A percentile compares a stretch with the other conserved stretches of the same genome.
Evolutionary conservation across 768 basidiomycete genomes (phyloP).

Genomic region (Termitomyces sp.): DNA sequence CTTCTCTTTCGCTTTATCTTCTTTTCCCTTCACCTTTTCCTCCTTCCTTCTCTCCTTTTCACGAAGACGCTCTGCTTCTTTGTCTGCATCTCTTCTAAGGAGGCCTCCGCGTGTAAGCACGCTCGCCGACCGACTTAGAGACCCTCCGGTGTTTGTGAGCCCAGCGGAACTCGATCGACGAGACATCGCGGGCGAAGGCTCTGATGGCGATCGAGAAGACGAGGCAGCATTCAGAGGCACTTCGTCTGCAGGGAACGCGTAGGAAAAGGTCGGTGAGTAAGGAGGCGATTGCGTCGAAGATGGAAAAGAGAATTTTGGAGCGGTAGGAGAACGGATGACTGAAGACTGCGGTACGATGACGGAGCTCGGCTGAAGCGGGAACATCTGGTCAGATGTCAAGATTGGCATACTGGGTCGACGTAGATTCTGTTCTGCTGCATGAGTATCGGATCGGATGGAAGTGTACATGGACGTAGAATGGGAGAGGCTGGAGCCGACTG

Average conservation of each 20-base stretch:
- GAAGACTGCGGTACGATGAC: constrained; percentile 1
- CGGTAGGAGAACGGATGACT: constrained; percentile 1
- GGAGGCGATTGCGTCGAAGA: constrained; percentile 1
- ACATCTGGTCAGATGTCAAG: constrained; percentile 11
- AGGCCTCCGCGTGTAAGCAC: constrained; percentile 13
- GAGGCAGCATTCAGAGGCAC: not conserved
- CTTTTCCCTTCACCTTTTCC: constrained; percentile 20
- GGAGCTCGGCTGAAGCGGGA: not conserved
- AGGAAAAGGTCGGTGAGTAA: constrained; percentile 2
- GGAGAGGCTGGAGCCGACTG: constrained; percentile 11
- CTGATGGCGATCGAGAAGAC: not conserved
- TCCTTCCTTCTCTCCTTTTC: constrained; percentile 18
- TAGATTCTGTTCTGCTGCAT: constrained; percentile 9
- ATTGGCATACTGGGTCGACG: constrained; percentile 26
- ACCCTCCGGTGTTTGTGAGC: constrained; percentile 8
- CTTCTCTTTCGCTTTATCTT: constrained; percentile 19
- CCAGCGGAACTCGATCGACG: constrained; percentile 18
- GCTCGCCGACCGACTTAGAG: constrained; percentile 17
- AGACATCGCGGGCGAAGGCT: constrained; percentile 7
- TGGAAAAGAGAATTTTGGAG: constrained; percentile 5
- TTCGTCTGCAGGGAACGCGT: not conserved
- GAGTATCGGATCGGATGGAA: constrained; percentile 8
- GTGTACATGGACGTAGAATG: constrained; percentile 26
- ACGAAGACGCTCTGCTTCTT: constrained; percentile 13
- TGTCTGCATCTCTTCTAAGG: constrained; percentile 10